Evolutionary conservation across 1,284 basidiomycete species (phyloP).

Genomic region (Cutaneotrichosporon curvatum): DNA sequence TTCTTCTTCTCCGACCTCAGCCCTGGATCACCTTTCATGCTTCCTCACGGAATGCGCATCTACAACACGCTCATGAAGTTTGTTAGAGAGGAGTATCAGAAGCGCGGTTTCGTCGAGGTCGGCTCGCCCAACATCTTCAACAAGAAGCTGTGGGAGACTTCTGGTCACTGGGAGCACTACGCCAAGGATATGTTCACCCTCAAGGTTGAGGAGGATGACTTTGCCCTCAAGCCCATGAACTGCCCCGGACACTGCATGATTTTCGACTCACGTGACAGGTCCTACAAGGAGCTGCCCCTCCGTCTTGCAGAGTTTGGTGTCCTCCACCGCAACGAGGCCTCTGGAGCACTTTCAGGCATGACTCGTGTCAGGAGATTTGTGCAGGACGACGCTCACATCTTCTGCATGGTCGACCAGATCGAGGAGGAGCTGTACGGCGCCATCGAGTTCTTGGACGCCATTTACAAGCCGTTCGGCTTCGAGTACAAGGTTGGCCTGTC

Average conservation of each 20-base stretch:
- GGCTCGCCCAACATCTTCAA: constrained; percentile 98
- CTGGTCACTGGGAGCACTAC: constrained; percentile 98
- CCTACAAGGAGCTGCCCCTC: constrained; percentile 91
- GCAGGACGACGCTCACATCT: constrained; percentile 87
- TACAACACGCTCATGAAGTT: constrained; percentile 91
- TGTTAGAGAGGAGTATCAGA: constrained; percentile 64
- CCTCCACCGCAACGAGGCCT: constrained; percentile 93
- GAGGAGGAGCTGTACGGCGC: constrained; percentile 77
- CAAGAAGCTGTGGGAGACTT: constrained; percentile 95
- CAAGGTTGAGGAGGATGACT: constrained; percentile 90
- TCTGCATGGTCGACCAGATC: constrained; percentile 92
- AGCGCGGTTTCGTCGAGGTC: constrained; percentile 55
- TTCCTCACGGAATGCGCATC: constrained; percentile 93
- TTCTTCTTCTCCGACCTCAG: constrained; percentile 98
- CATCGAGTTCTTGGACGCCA: constrained; percentile 90
- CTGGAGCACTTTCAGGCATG: constrained; percentile 85
- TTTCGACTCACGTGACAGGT: constrained; percentile 89
- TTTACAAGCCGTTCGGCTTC: constrained; percentile 96
- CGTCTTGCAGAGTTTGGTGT: constrained; percentile 99
- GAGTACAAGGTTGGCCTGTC: constrained; percentile 94
- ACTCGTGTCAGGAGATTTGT: constrained; percentile 92
- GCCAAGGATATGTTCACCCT: constrained; percentile 95
- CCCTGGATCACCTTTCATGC: constrained; percentile 93
- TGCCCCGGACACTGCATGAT: constrained; percentile 97
- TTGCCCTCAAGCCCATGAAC: constrained; percentile 98